Evolutionary conservation across 164 flowering plant species (phyloP), one percentile per base, ranked within the genome.

Genomic region (Santalum album): DNA sequence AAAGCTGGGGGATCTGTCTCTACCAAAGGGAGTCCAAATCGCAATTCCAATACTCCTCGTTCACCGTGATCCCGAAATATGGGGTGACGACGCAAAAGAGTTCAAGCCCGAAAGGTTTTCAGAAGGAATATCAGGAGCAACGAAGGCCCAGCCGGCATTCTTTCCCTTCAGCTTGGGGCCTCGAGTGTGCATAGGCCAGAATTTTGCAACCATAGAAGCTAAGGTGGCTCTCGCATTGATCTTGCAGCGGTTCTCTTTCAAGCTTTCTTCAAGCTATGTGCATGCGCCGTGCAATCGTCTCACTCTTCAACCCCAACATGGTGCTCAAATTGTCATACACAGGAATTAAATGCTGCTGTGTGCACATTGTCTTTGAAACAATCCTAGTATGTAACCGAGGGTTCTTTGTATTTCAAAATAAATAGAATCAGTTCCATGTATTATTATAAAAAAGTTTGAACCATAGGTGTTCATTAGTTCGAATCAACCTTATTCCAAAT

Each of bases 51-150:
- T 22, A 0, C 12, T 57, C 1, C 9, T 61, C 1, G n/a, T 65
- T 1, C 73, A 69, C 12, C 50, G 50, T 35, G 73, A 64, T 36
- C 47, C 25, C 0, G 47, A 60, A 15, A 43, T 49, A 1, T 69
- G 73, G 69, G 69, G 73, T 0, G 68, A 59, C 9, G 68, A 63
- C 26, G 68, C 57, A 9, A n/a, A 38, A 1, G 65, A 64, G 39
- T 68, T 68, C 52, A 68, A 60, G 3, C 72, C 72, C 1, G 58
- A 52, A 24, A 59, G 72, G 23, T 68, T 68, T 45, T 24, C 63
- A 1, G 57, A 59, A 7, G 71, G 67, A 23, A 35, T 67, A 45
- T 36, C 57, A 11, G 50, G 43, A 16, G 67, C 64, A n/a, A 35
- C 66, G 3, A 67, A 58, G 46, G 23, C 27, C 7, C 53, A 42